Conservation (phyloP, 2,329 filamentous ascomycete genomes). For the Fusarium pseudoanthophilum region DNA sequence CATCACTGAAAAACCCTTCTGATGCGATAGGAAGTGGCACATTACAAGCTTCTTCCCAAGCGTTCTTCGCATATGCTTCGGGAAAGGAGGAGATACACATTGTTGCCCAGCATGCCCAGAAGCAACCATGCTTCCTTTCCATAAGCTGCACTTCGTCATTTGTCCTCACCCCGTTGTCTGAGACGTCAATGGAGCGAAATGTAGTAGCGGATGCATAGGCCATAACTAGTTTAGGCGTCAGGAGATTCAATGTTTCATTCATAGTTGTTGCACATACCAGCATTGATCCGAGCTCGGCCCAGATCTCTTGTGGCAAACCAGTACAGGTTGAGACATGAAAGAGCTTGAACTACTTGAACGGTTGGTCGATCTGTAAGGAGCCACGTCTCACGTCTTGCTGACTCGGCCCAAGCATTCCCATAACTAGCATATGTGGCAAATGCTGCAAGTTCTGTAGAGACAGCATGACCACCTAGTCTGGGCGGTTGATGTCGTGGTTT, state of each 20-base stretch:
- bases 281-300: not conserved
- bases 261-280: not conserved
- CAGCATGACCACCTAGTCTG: not conserved
- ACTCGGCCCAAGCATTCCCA: not conserved
- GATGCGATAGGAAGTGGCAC: not conserved
- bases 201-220: not conserved
- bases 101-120: not conserved
- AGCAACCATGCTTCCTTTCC: not conserved
- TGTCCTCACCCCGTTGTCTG: accelerated
- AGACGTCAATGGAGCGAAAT: not conserved
- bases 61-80: not conserved
- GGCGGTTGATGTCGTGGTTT: not conserved
- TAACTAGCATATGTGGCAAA: not conserved
- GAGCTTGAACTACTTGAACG: not conserved
- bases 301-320: not conserved
- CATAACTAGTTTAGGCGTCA: not conserved
- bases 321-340: not conserved
- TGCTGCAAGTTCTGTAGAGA: not conserved
- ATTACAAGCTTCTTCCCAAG: not conserved
- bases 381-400: not conserved
- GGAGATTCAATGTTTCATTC: accelerated
- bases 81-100: not conserved
- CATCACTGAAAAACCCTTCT: too few species aligned
- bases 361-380: not conserved
- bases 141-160: not conserved